phyloP scores from a whole-genome alignment of 2,329 filamentous ascomycete genomes.

The Leptoxyphium fumago region DNA sequence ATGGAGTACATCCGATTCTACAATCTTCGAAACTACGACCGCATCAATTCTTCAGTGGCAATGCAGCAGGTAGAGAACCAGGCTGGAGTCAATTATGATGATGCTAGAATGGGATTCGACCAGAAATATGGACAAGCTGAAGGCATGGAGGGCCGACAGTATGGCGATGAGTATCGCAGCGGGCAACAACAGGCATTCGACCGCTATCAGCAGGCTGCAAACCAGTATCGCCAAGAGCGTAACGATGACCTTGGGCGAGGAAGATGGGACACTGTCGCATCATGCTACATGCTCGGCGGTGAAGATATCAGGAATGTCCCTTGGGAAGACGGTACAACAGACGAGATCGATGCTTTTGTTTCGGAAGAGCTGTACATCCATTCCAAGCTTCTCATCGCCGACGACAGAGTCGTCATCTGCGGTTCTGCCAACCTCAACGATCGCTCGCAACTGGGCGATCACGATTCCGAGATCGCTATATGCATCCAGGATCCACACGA shows the following conservation, averaged over 20 bases:
- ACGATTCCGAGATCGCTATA: constrained; percentile 83
- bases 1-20: constrained; percentile 67
- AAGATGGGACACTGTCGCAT: constrained; percentile 61
- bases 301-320: constrained; percentile 51
- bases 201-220: constrained; percentile 58
- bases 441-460: constrained; percentile 63
- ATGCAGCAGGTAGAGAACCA: constrained; percentile 46
- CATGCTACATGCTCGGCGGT: constrained; percentile 72
- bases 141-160: constrained; percentile 17
- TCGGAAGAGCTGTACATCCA: constrained; percentile 50
- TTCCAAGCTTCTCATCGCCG: constrained; percentile 63
- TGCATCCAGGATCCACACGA: constrained; percentile 57
- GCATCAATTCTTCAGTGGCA: constrained; percentile 55
- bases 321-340: constrained; percentile 39
- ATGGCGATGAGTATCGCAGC: constrained; percentile 17
- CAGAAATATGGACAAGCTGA: constrained; percentile 29
- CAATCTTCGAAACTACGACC: constrained; percentile 71
- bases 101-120: constrained; percentile 50
- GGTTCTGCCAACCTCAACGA: constrained; percentile 60
- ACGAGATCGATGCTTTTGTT: constrained; percentile 48
- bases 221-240: constrained; percentile 32
- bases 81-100: constrained; percentile 53
- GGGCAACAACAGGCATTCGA: constrained; percentile 34
- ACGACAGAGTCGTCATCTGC: constrained; percentile 69
- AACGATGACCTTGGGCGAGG: constrained; percentile 28